Base-by-base conservation (phyloP, 306 rosid species). In the Casuarina cunninghamiana region DNA sequence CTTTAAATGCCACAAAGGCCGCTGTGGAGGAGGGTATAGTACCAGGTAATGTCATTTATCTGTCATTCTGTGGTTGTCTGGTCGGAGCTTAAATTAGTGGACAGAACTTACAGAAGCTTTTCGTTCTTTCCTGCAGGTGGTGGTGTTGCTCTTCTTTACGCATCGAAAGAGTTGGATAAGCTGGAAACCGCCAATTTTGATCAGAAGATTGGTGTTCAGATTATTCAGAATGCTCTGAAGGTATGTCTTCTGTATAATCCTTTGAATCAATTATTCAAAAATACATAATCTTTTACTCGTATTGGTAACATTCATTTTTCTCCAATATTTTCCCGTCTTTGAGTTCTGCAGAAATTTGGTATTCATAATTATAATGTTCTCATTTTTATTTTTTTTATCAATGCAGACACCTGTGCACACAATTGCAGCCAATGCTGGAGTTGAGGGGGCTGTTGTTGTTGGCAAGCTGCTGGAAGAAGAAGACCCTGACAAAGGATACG, bases 11-110 rank as follows among this genome's bases (percentile, higher is more conserved):
- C 73, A 94, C 98, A 50, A 94, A 91, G 86, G 98, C 98, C 21
- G 98, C 98, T 4, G 98, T 94, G 38, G 98, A 94, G 79, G 98
- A 94, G 85, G 98, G 98, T 81, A 91, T 90, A 46, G 91, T 94
- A 65, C 91, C 98, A 16, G 89, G 98, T 91, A 75, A 71, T 26
- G 50, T 21, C 73, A 42, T 41, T 62, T 45, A 11, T 38, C 7
- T 16, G 32, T 7, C 17, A n/a, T 69, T 37, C 35, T 10, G 17
- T 17, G 7, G 53, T 19, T 55, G 16, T 19, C 42, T 43, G 54
- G 51, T 81, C 49, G 60, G 39, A 38, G 45, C 44, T 75, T 45
- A 41, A 73, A 26, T 32, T 65, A 62, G 46, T 9, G 2, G 10
- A 63, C 45, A 46, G 6, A 78, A 50, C 79, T 74, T 12, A 77